Conservation (phyloP, 2,329 filamentous ascomycete genomes). For the Ophiostoma tasmaniense region DNA sequence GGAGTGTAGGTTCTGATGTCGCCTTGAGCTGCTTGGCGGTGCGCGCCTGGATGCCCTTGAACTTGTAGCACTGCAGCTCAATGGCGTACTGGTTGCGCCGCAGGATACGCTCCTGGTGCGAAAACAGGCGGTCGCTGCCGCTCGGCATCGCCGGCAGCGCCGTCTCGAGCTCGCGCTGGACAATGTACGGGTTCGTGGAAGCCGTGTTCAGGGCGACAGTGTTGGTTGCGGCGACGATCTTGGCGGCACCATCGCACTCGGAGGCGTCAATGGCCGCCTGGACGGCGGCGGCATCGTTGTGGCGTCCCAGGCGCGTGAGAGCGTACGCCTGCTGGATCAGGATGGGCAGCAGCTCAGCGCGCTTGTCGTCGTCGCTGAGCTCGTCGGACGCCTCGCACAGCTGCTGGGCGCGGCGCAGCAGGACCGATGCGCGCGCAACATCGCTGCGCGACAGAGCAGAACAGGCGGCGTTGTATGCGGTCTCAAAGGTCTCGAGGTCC, state of each 20-base stretch:
- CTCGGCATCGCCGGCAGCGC: constrained; percentile 40
- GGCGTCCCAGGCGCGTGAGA: constrained; percentile 55
- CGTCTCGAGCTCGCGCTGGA: constrained; percentile 52
- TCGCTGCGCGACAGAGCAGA: constrained; percentile 61
- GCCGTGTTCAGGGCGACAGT: constrained; percentile 25
- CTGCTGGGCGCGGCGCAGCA: constrained; percentile 61
- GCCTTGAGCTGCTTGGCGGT: constrained; percentile 36
- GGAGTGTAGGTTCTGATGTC: constrained; percentile 22
- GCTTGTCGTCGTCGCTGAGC: constrained; percentile 63
- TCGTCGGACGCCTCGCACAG: constrained; percentile 69
- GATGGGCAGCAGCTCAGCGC: constrained; percentile 65
- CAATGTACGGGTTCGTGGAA: constrained; percentile 55
- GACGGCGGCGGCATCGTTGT: constrained; percentile 55
- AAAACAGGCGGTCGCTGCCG: constrained; percentile 56
- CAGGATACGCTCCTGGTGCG: constrained; percentile 57
- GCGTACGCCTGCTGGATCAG: constrained; percentile 69
- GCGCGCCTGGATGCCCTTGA: constrained; percentile 47
- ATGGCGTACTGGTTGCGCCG: constrained; percentile 56
- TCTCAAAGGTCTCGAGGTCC: constrained; percentile 69
- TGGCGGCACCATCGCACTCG: constrained; percentile 60
- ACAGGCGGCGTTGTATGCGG: constrained; percentile 73
- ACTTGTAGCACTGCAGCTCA: constrained; percentile 60
- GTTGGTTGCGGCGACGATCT: constrained; percentile 60
- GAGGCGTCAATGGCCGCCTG: constrained; percentile 52
- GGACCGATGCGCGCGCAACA: constrained; percentile 52